phyloP scores from a whole-genome alignment of 2,329 filamentous ascomycete genomes.

The Tolypocladium tundrense region DNA sequence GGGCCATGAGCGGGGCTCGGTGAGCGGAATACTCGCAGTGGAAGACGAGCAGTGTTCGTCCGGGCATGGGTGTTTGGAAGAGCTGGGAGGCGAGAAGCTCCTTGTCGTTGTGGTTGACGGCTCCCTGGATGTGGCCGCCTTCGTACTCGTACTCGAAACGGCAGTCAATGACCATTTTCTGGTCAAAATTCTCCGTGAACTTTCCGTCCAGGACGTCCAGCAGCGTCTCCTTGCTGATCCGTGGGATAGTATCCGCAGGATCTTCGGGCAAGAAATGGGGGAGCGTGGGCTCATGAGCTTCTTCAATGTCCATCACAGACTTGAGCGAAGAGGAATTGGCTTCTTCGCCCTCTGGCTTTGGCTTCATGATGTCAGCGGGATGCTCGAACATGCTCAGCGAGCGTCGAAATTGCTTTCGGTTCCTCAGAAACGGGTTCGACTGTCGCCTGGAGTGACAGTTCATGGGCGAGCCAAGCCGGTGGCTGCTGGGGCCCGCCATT shows the following conservation, averaged over 20 bases:
- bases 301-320: constrained; percentile 77
- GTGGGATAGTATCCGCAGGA: constrained; percentile 75
- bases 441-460: constrained; percentile 60
- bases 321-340: constrained; percentile 41
- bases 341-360: constrained; percentile 51
- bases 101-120: constrained; percentile 96
- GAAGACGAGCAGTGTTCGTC: constrained; percentile 75
- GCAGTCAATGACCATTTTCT: constrained; percentile 86
- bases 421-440: constrained; percentile 62
- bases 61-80: constrained; percentile 56
- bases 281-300: constrained; percentile 60
- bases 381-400: constrained; percentile 98
- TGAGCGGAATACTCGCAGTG: constrained; percentile 99
- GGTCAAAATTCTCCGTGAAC: constrained; percentile 64
- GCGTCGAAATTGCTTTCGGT: constrained; percentile 80
- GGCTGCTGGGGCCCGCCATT: constrained; percentile 38
- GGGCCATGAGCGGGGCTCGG: constrained; percentile 91
- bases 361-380: constrained; percentile 76
- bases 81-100: constrained; percentile 72
- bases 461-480: constrained; percentile 67
- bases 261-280: constrained; percentile 78
- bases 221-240: constrained; percentile 74
- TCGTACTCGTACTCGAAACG: constrained; percentile 98
- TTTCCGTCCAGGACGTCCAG: constrained; percentile 81
- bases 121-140: constrained; percentile 86